Evolutionary conservation across 2,329 filamentous ascomycete species (phyloP), one percentile per base, ranked within the genome.

Genomic region (Pseudocercospora musae): DNA sequence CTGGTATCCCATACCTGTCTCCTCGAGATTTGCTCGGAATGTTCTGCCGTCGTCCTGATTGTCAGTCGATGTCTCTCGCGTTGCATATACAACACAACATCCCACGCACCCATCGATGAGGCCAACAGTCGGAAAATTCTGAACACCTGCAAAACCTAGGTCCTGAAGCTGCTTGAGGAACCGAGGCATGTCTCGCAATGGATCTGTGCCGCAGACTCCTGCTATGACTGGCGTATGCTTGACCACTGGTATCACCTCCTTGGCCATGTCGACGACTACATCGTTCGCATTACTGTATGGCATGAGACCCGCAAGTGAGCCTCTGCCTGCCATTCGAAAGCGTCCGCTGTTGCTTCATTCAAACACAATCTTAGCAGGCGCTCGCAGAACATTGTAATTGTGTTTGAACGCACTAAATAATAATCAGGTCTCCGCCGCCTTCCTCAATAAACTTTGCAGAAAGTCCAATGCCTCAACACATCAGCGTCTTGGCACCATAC

Each of bases 61-160:
- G 0, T 87, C 90, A 1, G 88, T 87, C 71, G 90, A 90, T 68
- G 90, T 90, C 73, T 90, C 37, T 11, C 5, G 37, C 37, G 15
- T 40, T 18, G 37, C 15, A 40, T 2, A 40, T 33, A 40, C 15
- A 40, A 6, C 15, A 40, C 37, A 8, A n/a, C 15, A 40, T 8
- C 5, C 21, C 15, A 52, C 48, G 15, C 20, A 52, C 48, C 48
- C 48, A 52, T 91, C 88, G 42, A 90, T 87, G 21, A 91, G 77
- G 0, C 88, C 88, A 1, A 90, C 87, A 0, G 88, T 90, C 0
- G 88, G 88, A 71, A 91, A 91, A 69, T 91, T 91, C 73, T 91
- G 65, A 9, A 67, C 62, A 1, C 89, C 89, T 1, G 84, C 83
- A 66, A 91, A 90, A 0, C 88, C 88, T 15, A 89, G 74, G 1